phyloP scores from a whole-genome alignment of 1,284 basidiomycete genomes.

The Rhodotorula sp. region DNA sequence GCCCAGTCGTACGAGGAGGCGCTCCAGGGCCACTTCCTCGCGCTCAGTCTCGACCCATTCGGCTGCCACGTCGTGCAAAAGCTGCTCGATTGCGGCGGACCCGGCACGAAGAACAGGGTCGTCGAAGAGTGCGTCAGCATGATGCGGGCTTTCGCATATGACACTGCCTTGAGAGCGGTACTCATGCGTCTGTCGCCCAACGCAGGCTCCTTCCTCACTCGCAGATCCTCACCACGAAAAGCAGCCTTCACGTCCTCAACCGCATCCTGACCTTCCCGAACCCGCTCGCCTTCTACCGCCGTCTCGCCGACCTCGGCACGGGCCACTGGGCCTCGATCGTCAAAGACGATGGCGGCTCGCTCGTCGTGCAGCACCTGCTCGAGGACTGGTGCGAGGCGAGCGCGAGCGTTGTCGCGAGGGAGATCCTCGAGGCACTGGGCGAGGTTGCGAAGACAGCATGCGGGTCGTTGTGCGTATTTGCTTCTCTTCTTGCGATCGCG shows the following conservation, averaged over 20 bases:
- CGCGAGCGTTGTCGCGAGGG: conserved; percentile 18
- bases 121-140: conserved; percentile 22
- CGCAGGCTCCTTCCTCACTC: conserved; percentile 23
- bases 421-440: conserved; percentile 13
- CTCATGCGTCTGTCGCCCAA: too few relatives aligned
- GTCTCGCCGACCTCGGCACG: conserved; percentile 21
- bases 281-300: conserved; percentile 23
- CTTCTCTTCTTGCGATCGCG: not conserved
- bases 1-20: not conserved
- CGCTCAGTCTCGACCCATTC: conserved; percentile 32
- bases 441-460: conserved; percentile 15
- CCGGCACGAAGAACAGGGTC: conserved; percentile 17
- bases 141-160: not conserved
- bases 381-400: conserved; percentile 30
- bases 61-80: conserved; percentile 40
- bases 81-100: conserved; percentile 31
- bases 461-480: conserved; percentile 25
- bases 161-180: too few relatives aligned
- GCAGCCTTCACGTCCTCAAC: conserved; percentile 30
- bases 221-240: conserved; percentile 20
- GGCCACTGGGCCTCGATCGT: conserved; percentile 21
- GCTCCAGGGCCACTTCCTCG: conserved; percentile 14
- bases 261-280: conserved; percentile 30
- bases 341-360: conserved; percentile 28
- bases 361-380: conserved; percentile 36